Evolutionary conservation across 139 green algal genomes (phyloP), one percentile per base, ranked within the genome.

Genomic region (Mesotaenium endlicherianum): DNA sequence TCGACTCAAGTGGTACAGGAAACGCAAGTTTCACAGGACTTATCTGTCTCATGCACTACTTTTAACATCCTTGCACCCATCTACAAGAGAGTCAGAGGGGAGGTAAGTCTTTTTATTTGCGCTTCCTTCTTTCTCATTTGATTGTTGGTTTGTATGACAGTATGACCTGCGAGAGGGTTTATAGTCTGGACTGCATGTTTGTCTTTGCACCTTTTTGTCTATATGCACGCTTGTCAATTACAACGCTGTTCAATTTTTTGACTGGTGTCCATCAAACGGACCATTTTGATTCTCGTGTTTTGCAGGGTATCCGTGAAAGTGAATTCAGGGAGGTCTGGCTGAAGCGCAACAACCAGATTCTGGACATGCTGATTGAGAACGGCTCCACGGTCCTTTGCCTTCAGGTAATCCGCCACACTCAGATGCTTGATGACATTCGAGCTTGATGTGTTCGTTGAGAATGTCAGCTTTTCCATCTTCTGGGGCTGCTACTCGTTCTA

Each of bases 21-120:
- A n/a, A n/a, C 14, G 55, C 11, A 67, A 75, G 2, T 38, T 2
- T 31, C 72, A 26, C 31, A 71, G 26, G 72, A 71, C 40, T 30
- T 82, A 16, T 30, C 11, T 31, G 1, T 85, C 2, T 85, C 78
- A 30, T 85, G 59, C 34, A 80, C 67, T 11, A 80, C 80, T 14
- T 86, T 86, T n/a, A 80, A 86, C 68, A 72, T 86, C 5, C 71
- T 86, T 4, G 80, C 80, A 1, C 80, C 80, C 49, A 86, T 86
- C 45, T 86, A 86, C 47, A 80, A 80, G 43, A 31, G 80, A 3
- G 30, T 86, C 6, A 31, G 38, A 6, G 64, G 17, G 40, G 60
- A 79, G 60, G 78, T 74, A 26, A 31, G 75, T 0, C 44, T 16
- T 76, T 0, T n/a, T 30, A n/a, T 26, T 31, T 53, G 26, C 68